Conservation (phyloP, 176 grass and related monocot genomes). For the Ananas comosus region DNA sequence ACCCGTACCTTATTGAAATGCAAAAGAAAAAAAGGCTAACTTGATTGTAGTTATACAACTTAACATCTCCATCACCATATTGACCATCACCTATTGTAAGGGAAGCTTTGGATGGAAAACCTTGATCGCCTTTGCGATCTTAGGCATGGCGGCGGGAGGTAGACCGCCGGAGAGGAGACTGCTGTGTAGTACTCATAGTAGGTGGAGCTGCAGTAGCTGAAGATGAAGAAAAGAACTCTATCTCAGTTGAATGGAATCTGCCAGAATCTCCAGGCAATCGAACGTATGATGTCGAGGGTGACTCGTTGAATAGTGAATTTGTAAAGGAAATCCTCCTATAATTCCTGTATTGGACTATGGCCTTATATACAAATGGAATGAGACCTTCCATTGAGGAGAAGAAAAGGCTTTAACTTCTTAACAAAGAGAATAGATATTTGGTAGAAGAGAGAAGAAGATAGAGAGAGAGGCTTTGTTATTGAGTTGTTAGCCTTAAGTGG, state of each 20-base stretch:
- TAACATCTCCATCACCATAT: background rate
- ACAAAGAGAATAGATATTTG: constrained; percentile 6
- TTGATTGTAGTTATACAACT: background rate
- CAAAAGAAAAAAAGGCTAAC: background rate
- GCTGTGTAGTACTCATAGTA: background rate
- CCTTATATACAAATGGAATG: constrained; percentile 32
- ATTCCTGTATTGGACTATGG: constrained; percentile 31
- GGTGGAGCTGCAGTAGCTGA: background rate
- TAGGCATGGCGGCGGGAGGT: background rate
- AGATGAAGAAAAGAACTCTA: constrained; percentile 9
- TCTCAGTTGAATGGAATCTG: constrained; percentile 11
- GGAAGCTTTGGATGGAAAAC: background rate
- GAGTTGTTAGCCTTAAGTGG: background rate
- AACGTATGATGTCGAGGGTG: constrained; percentile 24
- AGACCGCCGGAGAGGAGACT: constrained; percentile 9
- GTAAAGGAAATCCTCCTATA: background rate
- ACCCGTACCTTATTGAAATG: background rate
- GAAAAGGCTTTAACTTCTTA: background rate
- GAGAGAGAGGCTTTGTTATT: background rate
- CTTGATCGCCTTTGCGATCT: constrained; percentile 10
- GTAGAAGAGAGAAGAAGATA: constrained; percentile 3
- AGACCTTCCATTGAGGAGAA: constrained; percentile 27
- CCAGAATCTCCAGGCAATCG: constrained; percentile 28
- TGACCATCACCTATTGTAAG: background rate
- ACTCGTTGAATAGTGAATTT: constrained; percentile 4